Base-by-base conservation (phyloP, 768 basidiomycete genomes). In the Termitomyces sp. region DNA sequence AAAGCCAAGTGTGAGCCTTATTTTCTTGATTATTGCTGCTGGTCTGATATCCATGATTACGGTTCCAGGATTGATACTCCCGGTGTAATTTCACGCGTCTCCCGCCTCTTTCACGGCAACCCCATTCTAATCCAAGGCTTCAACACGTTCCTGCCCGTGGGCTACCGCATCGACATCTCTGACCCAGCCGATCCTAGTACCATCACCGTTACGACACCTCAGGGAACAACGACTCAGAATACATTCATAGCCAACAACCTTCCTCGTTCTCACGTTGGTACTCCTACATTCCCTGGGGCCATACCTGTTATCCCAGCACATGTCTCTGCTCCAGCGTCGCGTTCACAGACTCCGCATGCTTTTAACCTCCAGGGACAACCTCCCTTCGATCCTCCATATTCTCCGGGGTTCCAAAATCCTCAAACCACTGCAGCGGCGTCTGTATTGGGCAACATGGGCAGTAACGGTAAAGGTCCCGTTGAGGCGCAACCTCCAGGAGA, bases 11-110 rank as follows among this genome's bases (percentile, higher is more conserved):
- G 91, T 94, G 72, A 76, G 92, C 79, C 39, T 44, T 54, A n/a
- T 32, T 66, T 27, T 58, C 22, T 30, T 32, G 24, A n/a, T 16
- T 8, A 20, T 30, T 13, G 33, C 39, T 20, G 20, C 24, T 48
- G 22, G 12, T 18, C 24, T 34, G 4, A 48, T 64, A 60, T 61
- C 53, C 43, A 51, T 65, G 40, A 59, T 64, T 9, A 36, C 6
- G 47, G 32, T 24, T 53, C 56, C 75, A 96, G 95, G 56, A 96
- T 98, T 71, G 95, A 98, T 75, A 98, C 95, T 0, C 95, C 95
- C 9, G 95, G 95, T 53, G 95, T 98, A 68, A 98, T 98, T 69
- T 86, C 93, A 64, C 90, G 95, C 56, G 95, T 98, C 55, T 96
- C 95, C 7, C 84, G 82, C 64, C 85, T 98, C 43, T 98, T 98